Conservation (phyloP, 495 filamentous ascomycete species). For the Penicillium simplicissimum region DNA sequence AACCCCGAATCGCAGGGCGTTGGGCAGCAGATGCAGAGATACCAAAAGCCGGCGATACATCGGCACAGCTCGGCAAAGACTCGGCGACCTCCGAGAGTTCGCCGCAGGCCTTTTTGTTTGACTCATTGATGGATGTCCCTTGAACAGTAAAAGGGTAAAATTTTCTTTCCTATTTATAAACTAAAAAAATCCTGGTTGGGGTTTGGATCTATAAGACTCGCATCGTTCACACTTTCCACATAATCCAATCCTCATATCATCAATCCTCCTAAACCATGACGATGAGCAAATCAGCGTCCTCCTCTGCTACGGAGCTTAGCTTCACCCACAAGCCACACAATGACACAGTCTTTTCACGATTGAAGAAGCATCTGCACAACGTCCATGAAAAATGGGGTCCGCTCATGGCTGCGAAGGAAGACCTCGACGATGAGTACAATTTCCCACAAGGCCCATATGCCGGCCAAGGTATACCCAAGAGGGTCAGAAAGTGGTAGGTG, state of each 20-base stretch:
- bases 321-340: not conserved
- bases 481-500: not conserved
- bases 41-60: not conserved
- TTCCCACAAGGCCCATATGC: constrained; percentile 32
- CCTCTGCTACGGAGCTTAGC: not conserved
- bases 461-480: constrained; percentile 22
- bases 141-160: not conserved
- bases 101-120: not conserved
- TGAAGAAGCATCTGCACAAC: constrained; percentile 17
- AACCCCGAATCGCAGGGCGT: not conserved
- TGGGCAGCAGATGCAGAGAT: not conserved
- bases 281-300: constrained; percentile 2
- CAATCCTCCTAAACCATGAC: not conserved
- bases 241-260: not conserved
- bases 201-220: not conserved
- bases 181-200: not conserved
- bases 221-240: not conserved
- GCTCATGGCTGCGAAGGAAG: constrained; percentile 26
- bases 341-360: constrained; percentile 1
- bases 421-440: constrained; percentile 34
- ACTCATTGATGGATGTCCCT: not conserved
- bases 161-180: not conserved
- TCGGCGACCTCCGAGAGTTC: constrained; percentile 1
- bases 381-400: constrained; percentile 32
- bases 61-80: constrained; percentile 2